These are phyloP conservation scores for Tagetes patula DNA, from an alignment of 129 eudicot species.

Conservation along the genomic window DNA sequence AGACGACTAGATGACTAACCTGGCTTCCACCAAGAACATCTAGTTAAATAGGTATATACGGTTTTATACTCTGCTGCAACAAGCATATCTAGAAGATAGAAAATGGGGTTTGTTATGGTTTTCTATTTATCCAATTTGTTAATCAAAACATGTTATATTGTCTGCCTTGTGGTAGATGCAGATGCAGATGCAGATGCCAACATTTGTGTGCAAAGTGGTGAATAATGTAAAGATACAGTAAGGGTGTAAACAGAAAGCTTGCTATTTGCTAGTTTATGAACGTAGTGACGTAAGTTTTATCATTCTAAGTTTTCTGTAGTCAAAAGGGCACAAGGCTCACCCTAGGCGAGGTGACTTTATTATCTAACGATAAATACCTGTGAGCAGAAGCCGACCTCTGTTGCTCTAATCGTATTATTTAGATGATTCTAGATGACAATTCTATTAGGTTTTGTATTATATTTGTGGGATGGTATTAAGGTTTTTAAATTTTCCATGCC, in stretches of 20 bases:
- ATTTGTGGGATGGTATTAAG: neutral
- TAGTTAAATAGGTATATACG: neutral
- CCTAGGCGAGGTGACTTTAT: no score
- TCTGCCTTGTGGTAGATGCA: neutral
- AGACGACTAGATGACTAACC: neutral
- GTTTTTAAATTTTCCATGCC: neutral
- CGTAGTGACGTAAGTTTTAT: no score
- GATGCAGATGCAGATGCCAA: no score
- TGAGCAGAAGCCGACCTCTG: neutral
- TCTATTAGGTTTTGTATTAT: neutral
- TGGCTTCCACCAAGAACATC: neutral
- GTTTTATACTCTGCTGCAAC: neutral
- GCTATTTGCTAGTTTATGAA: neutral
- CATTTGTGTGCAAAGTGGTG: neutral
- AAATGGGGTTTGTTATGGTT: neutral
- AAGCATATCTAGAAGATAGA: neutral
- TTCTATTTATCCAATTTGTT: neutral
- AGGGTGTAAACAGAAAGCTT: neutral
- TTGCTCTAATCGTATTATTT: neutral
- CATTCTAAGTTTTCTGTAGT: no score
- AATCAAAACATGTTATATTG: neutral
- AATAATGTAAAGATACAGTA: neutral
- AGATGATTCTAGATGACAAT: neutral
- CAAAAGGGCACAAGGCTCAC: no score
- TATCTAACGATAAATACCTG: neutral